Evolutionary conservation across 495 filamentous ascomycete species (phyloP), one percentile per base, ranked within the genome.

Genomic region (Aspergillus ostianus): DNA sequence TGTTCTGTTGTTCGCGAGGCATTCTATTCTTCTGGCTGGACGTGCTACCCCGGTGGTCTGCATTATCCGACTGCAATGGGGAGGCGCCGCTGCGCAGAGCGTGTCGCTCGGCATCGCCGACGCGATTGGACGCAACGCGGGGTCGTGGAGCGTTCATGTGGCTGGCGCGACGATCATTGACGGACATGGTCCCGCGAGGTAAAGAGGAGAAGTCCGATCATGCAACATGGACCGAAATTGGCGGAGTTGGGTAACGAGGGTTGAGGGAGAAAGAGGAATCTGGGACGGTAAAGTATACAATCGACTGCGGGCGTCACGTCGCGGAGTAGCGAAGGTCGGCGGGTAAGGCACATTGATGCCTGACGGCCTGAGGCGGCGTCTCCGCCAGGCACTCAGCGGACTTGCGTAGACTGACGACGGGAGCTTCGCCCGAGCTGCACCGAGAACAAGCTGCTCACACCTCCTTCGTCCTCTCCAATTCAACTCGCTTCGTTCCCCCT

Each of bases 131-230:
- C 56, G 71, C 65, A 64, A 72, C 75, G 75, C 76, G 76, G 75
- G 77, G 73, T 73, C 77, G 73, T 64, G 73, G 63, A 67, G 75
- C 73, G 68, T 65, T 77, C 69, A 78, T 73, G 67, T 78, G 70
- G 66, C 72, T 76, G 61, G 69, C 63, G 60, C 74, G 73, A 62
- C 70, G 75, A 63, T 80, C 76, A 76, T 76, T 72, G 71, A 66
- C 65, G 73, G 77, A 76, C 77, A 80, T 80, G 58, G 58, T 71
- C 73, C 74, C 62, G 65, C 65, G 63, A 65, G 61, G 54, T 61
- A 29, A 45, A 59, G 18, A 56, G 52, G 15, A 49, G 41, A 59
- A 48, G 60, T 19, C 53, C 58, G 30, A 58, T 63, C 64, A 70
- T 72, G 56, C 61, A 71, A 60, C 55, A 64, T 68, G 26, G 26